Evolutionary conservation across 2,329 filamentous ascomycete species (phyloP), one percentile per base, ranked within the genome.

Genomic region (Penicillium frequentans): DNA sequence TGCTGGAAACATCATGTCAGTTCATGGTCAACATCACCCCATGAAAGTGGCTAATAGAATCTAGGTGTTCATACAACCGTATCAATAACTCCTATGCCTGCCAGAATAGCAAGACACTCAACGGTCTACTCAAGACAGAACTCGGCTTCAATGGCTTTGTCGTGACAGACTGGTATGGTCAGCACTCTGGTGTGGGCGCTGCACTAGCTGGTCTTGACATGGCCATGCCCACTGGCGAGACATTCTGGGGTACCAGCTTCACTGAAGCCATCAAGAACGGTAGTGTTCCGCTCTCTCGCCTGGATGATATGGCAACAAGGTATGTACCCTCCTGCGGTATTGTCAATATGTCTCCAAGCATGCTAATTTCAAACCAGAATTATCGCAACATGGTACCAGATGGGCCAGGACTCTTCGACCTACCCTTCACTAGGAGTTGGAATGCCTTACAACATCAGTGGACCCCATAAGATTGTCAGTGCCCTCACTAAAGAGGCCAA

Each of bases 81-180:
- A 70, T 91, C 74, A 95, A 95, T 78, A 91, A 91, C 74, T 90
- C 86, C 4, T 90, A 92, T 64, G 82, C 74, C 21, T 93, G 90
- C 75, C 88, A 93, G 67, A 93, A 95, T 78, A 89, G 86, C 47
- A 87, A 90, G 69, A 77, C 88, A 8, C 77, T 91, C 64, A 95
- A 95, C 69, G 86, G 87, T 50, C 74, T 93, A 8, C 80, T 95
- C 60, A 93, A 93, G 77, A 84, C 84, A 27, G 90, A 93, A 72
- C 81, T 93, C 1, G 90, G 89, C 44, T 93, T 93, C 77, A 88
- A 93, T 67, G 90, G 90, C 0, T 91, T 91, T 65, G 83, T 93
- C 58, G 87, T 91, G 82, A 86, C 84, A 16, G 90, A 96, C 71
- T 95, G 90, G 89, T 77, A 82, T 64, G 90, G 88, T 5, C 88